phyloP scores from a whole-genome alignment of 306 rosid species.

The Trifolium pratense region DNA sequence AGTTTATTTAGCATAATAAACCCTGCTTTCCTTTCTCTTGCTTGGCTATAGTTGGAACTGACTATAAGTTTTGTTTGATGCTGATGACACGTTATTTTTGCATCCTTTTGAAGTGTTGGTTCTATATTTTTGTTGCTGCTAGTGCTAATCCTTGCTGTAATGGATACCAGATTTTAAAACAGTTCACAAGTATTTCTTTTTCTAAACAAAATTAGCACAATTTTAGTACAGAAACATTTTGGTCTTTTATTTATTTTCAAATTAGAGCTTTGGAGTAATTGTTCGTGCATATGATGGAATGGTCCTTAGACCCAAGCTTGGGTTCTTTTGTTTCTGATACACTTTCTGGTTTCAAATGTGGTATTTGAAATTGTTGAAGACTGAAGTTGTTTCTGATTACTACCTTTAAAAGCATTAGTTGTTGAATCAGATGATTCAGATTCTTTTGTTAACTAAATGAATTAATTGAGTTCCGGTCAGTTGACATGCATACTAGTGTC shows the following conservation, averaged over 20 bases:
- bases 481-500: conserved; percentile 23
- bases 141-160: conserved; percentile 8
- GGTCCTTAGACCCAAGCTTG: background rate
- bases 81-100: background rate
- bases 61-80: conserved; percentile 18
- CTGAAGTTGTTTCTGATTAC: background rate
- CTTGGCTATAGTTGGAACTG: conserved; percentile 27
- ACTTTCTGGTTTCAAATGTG: background rate
- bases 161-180: background rate
- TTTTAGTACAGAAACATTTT: background rate
- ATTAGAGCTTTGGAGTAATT: background rate
- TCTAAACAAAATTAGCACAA: background rate
- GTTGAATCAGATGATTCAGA: background rate
- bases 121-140: conserved; percentile 21
- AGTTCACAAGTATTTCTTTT: background rate
- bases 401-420: background rate
- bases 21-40: conserved; percentile 22
- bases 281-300: background rate
- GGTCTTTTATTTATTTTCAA: background rate
- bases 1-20: conserved; percentile 44
- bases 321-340: background rate
- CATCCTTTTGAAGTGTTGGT: conserved; percentile 5
- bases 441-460: conserved; percentile 8
- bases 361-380: background rate
- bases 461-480: conserved; percentile 5